Percentiles rank a stretch among this genome's conserved stretches.
Evolutionary conservation across 164 flowering plant species (phyloP).

Genomic region (Magnolia kwangsiensis): DNA sequence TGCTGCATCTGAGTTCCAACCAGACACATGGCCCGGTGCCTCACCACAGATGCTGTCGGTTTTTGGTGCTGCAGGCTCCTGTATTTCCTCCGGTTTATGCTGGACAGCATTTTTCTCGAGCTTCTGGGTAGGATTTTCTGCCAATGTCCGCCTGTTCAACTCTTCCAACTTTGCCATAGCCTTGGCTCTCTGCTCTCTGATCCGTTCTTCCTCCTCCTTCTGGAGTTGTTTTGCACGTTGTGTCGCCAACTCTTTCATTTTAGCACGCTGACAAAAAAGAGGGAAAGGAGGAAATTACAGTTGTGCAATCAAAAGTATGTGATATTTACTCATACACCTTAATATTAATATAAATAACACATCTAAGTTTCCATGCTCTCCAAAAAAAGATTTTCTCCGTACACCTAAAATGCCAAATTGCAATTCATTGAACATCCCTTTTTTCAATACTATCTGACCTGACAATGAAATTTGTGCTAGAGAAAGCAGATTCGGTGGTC

Average conservation of each 20-base stretch:
- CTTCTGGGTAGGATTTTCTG: conserved; percentile 38
- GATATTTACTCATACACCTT: too few relatives aligned
- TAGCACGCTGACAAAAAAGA: conserved; percentile 63
- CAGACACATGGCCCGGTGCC: conserved; percentile 12
- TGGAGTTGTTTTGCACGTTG: conserved; percentile 77
- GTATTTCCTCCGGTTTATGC: conserved; percentile 37
- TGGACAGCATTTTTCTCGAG: conserved; percentile 23
- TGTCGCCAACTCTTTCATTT: conserved; percentile 71
- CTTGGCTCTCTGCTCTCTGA: conserved; percentile 87
- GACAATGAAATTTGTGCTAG: too few relatives aligned
- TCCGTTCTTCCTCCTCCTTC: conserved; percentile 90
- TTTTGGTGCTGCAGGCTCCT: conserved; percentile 3
- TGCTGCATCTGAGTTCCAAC: conserved; percentile 19
- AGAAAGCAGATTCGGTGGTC: too few relatives aligned
- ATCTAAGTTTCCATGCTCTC: too few relatives aligned
- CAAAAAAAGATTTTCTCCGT: too few relatives aligned
- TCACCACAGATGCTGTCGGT: conserved; percentile 9
- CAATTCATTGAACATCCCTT: too few relatives aligned
- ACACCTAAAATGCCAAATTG: too few relatives aligned
- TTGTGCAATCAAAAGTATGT: too few relatives aligned
- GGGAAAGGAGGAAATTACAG: too few relatives aligned
- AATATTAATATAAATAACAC: too few relatives aligned
- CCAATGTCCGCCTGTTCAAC: conserved; percentile 61
- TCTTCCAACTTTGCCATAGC: conserved; percentile 94
- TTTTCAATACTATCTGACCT: too few relatives aligned